Conservation (phyloP, 2,329 filamentous ascomycete genomes). For the Phialophora verrucosa region DNA sequence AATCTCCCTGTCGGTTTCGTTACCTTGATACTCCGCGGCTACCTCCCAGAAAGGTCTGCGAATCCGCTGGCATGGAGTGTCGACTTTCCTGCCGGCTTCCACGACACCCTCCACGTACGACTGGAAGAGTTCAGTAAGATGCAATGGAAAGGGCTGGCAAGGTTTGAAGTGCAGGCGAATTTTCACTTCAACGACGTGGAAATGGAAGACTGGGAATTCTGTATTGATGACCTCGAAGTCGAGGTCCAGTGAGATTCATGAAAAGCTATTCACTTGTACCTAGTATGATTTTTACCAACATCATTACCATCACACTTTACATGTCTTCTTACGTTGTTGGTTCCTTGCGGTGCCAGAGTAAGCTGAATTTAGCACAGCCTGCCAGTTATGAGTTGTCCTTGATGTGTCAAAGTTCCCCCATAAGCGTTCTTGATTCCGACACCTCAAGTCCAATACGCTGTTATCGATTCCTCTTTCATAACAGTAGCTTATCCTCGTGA, state of each 20-base stretch:
- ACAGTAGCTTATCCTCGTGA: not conserved
- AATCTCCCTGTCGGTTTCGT: constrained; percentile 36
- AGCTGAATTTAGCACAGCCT: not conserved
- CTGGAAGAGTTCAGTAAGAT: constrained; percentile 36
- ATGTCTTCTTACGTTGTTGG: not conserved
- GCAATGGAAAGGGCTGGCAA: constrained; percentile 35
- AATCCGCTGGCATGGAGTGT: constrained; percentile 36
- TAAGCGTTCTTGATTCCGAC: not conserved
- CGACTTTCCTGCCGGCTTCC: constrained; percentile 39
- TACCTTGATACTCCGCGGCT: constrained; percentile 30
- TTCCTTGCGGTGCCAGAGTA: not conserved
- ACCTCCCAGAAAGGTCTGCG: not conserved
- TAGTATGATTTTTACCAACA: not conserved
- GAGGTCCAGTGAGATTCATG: constrained; percentile 12
- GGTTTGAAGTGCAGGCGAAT: constrained; percentile 38
- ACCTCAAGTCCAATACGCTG: not conserved
- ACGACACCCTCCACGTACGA: constrained; percentile 36
- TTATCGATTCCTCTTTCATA: not conserved
- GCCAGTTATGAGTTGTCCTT: not conserved
- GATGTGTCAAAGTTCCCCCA: not conserved
- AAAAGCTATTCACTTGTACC: not conserved
- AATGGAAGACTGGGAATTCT: constrained; percentile 42
- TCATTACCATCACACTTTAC: not conserved
- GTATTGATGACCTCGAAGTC: constrained; percentile 39
- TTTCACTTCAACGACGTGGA: constrained; percentile 34